Percentiles rank a stretch among this genome's conserved stretches.
Evolutionary conservation across 495 filamentous ascomycete species (phyloP).

Genomic region (Penicillium antarcticum): DNA sequence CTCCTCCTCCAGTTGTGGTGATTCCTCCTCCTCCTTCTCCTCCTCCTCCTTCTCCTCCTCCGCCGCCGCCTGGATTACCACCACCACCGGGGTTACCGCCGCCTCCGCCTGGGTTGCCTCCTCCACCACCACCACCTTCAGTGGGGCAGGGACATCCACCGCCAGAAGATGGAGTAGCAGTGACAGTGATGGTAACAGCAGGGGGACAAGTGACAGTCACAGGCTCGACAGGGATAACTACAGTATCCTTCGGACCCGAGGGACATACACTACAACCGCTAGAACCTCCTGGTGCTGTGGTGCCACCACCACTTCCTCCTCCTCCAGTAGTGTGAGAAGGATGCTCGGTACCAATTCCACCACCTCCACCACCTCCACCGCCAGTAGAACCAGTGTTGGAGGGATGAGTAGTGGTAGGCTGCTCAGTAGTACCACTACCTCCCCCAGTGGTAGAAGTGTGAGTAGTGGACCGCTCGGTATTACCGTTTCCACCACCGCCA

Average conservation of each 20-base stretch:
- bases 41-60: background rate
- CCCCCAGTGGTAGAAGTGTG: background rate
- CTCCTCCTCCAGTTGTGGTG: background rate
- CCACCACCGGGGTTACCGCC: background rate
- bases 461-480: background rate
- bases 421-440: background rate
- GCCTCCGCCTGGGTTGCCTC: background rate
- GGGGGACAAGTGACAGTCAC: constrained; percentile 3
- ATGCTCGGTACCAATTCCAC: background rate
- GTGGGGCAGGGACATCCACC: background rate
- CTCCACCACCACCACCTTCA: background rate
- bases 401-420: background rate
- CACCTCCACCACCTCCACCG: background rate
- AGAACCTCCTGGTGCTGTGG: too few relatives aligned
- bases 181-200: background rate
- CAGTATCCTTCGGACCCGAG: background rate
- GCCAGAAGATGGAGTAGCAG: background rate
- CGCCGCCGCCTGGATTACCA: background rate
- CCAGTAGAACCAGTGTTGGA: background rate
- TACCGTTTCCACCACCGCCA: background rate
- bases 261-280: background rate
- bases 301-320: background rate
- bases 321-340: background rate
- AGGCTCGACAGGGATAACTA: background rate
- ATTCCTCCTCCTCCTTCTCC: too few relatives aligned